phyloP scores from a whole-genome alignment of 306 rosid genomes.

The Prunus dulcis region DNA sequence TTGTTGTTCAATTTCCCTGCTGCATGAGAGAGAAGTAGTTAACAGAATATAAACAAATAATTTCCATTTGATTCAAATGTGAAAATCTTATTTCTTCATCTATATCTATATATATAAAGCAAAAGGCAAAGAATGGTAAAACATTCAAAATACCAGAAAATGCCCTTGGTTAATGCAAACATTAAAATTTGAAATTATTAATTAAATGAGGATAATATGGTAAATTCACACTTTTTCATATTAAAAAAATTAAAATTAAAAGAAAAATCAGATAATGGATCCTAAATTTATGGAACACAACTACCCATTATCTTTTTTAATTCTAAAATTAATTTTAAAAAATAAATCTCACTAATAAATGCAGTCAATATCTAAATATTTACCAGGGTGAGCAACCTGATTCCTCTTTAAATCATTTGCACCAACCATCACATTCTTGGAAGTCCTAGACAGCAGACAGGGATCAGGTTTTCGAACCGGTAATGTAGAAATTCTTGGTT shows the following conservation, averaged over 20 bases:
- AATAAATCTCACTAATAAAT: not conserved
- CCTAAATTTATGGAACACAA: too few species aligned
- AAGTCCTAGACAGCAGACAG: constrained; percentile 27
- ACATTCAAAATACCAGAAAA: too few species aligned
- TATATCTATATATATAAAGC: too few species aligned
- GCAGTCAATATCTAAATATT: not conserved
- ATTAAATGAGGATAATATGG: too few species aligned
- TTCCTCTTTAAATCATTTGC: constrained; percentile 43
- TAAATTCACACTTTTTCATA: too few species aligned
- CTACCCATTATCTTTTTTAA: too few species aligned
- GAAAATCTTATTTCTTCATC: not conserved
- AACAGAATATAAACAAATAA: constrained; percentile 6
- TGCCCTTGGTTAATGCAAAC: too few species aligned
- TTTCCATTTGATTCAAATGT: not conserved
- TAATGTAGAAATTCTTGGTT: constrained; percentile 40
- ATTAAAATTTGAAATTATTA: too few species aligned
- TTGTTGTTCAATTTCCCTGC: constrained; percentile 30
- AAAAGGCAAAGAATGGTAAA: too few species aligned
- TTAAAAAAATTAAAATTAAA: too few species aligned
- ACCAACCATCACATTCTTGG: constrained; percentile 35
- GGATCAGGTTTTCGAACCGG: constrained; percentile 46
- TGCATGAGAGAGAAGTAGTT: constrained; percentile 27
- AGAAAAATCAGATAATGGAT: too few species aligned
- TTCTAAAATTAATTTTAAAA: too few species aligned
- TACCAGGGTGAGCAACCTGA: constrained; percentile 56